Evolutionary conservation across 176 grass and related monocot species (phyloP).

Genomic region (Tuctoria greenei): DNA sequence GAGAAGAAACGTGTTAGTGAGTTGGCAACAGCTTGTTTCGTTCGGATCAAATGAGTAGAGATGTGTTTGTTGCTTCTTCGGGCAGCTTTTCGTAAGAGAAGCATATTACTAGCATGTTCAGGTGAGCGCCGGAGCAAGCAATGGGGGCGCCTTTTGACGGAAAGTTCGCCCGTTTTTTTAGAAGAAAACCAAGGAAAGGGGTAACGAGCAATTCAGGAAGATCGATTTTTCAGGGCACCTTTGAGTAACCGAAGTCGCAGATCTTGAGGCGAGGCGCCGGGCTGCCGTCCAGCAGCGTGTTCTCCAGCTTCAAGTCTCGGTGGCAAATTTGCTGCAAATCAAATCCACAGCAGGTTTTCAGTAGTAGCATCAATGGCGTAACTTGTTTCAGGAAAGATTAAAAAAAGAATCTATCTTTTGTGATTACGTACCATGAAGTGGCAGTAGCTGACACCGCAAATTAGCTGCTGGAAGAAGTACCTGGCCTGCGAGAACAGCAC

Average conservation of each 20-base stretch:
- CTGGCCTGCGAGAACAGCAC: constrained; percentile 40
- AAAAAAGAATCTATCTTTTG: neutral
- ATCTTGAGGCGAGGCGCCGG: constrained; percentile 76
- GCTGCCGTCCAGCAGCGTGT: constrained; percentile 71
- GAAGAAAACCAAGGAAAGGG: neutral
- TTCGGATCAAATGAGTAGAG: neutral
- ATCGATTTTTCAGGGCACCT: constrained; percentile 34
- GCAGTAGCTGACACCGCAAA: constrained; percentile 76
- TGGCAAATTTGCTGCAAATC: constrained; percentile 72
- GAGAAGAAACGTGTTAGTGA: constrained; percentile 15
- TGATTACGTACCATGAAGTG: constrained; percentile 69
- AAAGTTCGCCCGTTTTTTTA: constrained; percentile 2
- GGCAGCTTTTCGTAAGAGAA: neutral
- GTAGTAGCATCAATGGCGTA: neutral
- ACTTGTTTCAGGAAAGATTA: neutral
- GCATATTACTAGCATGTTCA: neutral
- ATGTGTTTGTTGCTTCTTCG: neutral
- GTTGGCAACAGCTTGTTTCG: neutral
- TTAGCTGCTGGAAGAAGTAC: constrained; percentile 77
- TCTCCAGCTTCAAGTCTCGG: constrained; percentile 75
- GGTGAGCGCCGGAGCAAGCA: constrained; percentile 11
- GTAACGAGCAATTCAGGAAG: neutral
- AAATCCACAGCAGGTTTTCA: neutral
- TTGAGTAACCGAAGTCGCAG: constrained; percentile 85
- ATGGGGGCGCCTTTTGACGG: constrained; percentile 7